Base-by-base conservation (phyloP, 2,329 filamentous ascomycete genomes). In the Cladosporium sp. region DNA sequence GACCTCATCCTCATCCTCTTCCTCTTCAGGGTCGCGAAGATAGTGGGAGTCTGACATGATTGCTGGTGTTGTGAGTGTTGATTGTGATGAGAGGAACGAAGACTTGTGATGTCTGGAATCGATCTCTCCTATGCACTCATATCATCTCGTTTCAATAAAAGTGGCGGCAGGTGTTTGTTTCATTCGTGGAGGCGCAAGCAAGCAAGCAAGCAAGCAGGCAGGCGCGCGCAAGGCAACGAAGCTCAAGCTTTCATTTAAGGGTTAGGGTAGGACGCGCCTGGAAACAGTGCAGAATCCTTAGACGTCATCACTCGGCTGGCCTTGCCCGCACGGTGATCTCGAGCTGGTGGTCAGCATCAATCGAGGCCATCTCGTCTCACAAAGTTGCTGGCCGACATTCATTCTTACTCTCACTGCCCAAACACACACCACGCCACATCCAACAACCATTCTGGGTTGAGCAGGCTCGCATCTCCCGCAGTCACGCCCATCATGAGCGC, bases 1-100 rank as follows among this genome's bases (percentile, higher is more conserved):
- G 66, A 89, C 77, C 69, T 87, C 85, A 66, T 90, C 88, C 54
- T 89, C 87, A 59, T 86, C 90, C 7, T 91, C 88, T 5, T 86
- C 83, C 56, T 85, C 81, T 49, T 82, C 79, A 23, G 67, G 61
- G 75, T 74, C 74, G 71, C 67, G 70, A 56, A 49, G 60, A 61
- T 74, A 73, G 34, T 70, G 73, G 7, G 70, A 70, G 26, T 69
- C 68, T 11, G 69, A 64, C 59, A 68, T 70, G 21, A 30, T 61
- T 32, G 21, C 23, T 18, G 23, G 5, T 14, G 25, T 28, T 39
- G 39, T 59, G 34, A 11, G 13, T 5, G 48, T 51, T 28, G 48
- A 28, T 51, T 7, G 3, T 51, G 34, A 21, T 34, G 21, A 26
- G 13, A 25, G 25, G 23, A 18, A 28, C 5, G 10, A 28, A 8